Evolutionary conservation across 306 rosid genomes (phyloP), one percentile per base, ranked within the genome.

Genomic region (Abrus precatorius): DNA sequence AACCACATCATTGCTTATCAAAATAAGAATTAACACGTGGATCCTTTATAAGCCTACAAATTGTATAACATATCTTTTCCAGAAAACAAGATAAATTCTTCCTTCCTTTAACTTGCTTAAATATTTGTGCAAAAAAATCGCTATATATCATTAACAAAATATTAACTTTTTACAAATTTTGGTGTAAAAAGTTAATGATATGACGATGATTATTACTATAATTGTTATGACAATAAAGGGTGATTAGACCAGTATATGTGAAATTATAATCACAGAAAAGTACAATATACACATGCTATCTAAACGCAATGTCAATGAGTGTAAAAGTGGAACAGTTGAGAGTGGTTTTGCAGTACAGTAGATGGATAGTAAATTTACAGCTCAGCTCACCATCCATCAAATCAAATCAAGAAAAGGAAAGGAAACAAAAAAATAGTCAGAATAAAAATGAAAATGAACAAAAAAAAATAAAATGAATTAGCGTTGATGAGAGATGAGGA

Each of bases 401-500:
- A 50, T 69, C 7, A 61, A 38, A 52, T n/a, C 29, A 74, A 43
- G 20, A 10, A 6, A 13, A 74, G 6, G n/a, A 28, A 66, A 54
- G 5, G 6, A 43, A 4, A 8, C 4, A 43, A 5, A 44, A 64
- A 47, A 78, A 0, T 10, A 32, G 3, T 10, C 1, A 9, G 55
- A 77, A 14, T 13, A 6, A 29, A 40, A 62, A 83, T 7, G 29
- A 27, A 43, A 45, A 14, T 3, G 5, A 57, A 52, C 40, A 10
- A 29, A 70, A 61, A 43, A 9, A 9, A 27, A 9, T 48, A 8
- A 14, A 65, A 77, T 62, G 74, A 72, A 85, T 87, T 85, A 77
- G 20, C 67, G 76, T 81, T 88, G 81, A 75, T 66, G 68, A 75
- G 86, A 78, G 80, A 85, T 80, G 80, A 80, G 75, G 85, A 84